Base-by-base conservation (phyloP, 116 monocot species). In the Cymodocea nodosa region DNA sequence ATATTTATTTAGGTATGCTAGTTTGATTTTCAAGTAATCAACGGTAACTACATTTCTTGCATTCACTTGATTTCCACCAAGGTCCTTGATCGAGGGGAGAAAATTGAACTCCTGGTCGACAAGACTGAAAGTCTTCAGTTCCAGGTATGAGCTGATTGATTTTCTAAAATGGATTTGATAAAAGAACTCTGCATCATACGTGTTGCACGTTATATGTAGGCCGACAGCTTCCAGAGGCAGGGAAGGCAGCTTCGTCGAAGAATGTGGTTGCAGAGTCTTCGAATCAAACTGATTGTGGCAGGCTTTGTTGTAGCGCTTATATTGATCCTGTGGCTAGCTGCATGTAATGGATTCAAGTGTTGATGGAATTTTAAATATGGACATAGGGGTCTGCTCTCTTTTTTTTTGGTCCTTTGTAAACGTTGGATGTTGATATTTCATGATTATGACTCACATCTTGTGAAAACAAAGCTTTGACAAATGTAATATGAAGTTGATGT, bases 31-130 rank as follows among this genome's bases (percentile, higher is more conserved):
- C 0, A 44, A 44, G 9, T 44, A 6, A 37, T 2, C 37, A 37
- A 37, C 6, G 37, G 37, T 37, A 44, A 3, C 44, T 2, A 11
- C 44, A 44, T 11, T 44, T 8, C 44, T 44, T 2, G n/a, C 37
- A 11, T 65, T 18, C 2, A 35, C 25, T 66, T 64, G 39, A 52
- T 40, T 64, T 50, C 59, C 65, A 60, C 11, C 12, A 4, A 94
- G 94, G 88, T 90, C 70, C 91, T 97, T 71, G 91, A 97, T 80
- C 81, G 97, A 0, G 97, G 97, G 19, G 97, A 97, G 70, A 90
- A 84, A 77, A 97, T 97, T 65, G 97, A 90, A 68, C 91, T 97
- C 63, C 56, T 97, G 70, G 97, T 97, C 13, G 88, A 87, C 14
- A 97, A 85, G 75, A 97, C 97, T 30, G 97, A 97, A 70, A 97